Evolutionary conservation across 2,329 filamentous ascomycete genomes (phyloP).

Genomic region (Aspergillus eucalypticola): DNA sequence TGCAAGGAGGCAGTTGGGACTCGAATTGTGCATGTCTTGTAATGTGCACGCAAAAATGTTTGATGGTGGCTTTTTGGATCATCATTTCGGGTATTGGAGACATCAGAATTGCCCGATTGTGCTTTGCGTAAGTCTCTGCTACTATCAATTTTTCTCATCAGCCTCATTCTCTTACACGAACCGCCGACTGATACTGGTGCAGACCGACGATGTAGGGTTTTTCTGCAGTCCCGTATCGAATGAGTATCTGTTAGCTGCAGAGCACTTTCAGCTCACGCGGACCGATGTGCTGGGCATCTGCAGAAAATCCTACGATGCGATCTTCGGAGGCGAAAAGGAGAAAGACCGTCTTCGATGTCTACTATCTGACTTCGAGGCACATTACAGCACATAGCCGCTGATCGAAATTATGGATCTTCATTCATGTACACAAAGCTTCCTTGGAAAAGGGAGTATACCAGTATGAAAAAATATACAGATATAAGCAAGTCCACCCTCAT

Average conservation of each 20-base stretch:
- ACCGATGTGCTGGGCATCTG: constrained; percentile 57
- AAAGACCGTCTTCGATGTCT: constrained; percentile 39
- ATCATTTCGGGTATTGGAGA: constrained; percentile 77
- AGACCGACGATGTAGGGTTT: constrained; percentile 84
- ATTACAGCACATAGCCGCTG: constrained; percentile 8
- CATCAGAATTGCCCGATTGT: constrained; percentile 62
- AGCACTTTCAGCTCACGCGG: constrained; percentile 64
- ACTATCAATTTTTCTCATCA: neutral
- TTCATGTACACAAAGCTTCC: neutral
- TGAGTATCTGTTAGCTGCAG: constrained; percentile 71
- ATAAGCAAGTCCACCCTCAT: neutral
- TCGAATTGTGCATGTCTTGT: constrained; percentile 78
- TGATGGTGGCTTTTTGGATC: constrained; percentile 62
- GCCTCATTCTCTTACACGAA: neutral
- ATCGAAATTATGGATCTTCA: neutral
- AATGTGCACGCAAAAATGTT: constrained; percentile 78
- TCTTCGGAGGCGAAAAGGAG: constrained; percentile 66
- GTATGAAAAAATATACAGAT: neutral
- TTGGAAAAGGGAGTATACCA: neutral
- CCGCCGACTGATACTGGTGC: constrained; percentile 19
- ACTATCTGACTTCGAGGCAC: constrained; percentile 25
- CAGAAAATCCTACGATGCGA: constrained; percentile 62
- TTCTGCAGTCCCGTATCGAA: constrained; percentile 75
- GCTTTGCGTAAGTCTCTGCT: constrained; percentile 61
- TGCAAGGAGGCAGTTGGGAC: constrained; percentile 55